Conservation (phyloP, 805 yeast species). For the Starmerella ratchasimensis region DNA sequence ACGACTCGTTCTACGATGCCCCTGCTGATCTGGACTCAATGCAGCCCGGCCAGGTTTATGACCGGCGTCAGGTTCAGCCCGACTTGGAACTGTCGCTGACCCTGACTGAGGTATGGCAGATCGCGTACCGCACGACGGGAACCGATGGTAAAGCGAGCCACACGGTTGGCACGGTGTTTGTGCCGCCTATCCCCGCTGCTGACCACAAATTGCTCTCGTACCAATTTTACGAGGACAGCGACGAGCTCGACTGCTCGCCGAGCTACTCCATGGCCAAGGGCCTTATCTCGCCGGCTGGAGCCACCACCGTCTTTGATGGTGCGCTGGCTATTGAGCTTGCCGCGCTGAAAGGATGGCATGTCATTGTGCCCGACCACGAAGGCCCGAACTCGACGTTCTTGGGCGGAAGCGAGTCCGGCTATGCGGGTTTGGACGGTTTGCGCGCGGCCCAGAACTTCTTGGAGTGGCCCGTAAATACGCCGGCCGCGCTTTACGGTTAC, state of each 20-base stretch:
- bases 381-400: constrained; percentile 23
- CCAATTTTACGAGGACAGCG: constrained; percentile 21
- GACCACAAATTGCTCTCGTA: constrained; percentile 18
- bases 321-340: constrained; percentile 8
- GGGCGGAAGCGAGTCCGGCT: constrained; percentile 23
- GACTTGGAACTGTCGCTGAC: not conserved
- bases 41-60: constrained; percentile 11
- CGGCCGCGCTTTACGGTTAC: constrained; percentile 8
- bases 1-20: constrained; percentile 15
- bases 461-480: not conserved
- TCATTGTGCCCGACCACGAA: constrained; percentile 22
- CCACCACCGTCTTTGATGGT: constrained; percentile 4
- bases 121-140: constrained; percentile 11
- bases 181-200: constrained; percentile 8
- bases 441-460: constrained; percentile 14
- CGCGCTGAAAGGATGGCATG: constrained; percentile 12
- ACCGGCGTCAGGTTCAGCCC: constrained; percentile 1
- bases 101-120: constrained; percentile 9
- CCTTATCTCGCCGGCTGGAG: constrained; percentile 5
- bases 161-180: constrained; percentile 15
- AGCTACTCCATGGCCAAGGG: constrained; percentile 17
- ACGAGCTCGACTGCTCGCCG: constrained; percentile 20
- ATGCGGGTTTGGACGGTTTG: constrained; percentile 21
- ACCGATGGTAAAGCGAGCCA: constrained; percentile 8
- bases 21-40: constrained; percentile 1